Percentiles rank a stretch among this genome's conserved stretches.
Evolutionary conservation across 1,284 basidiomycete species (phyloP).

Genomic region (Amylostereum chailletii): DNA sequence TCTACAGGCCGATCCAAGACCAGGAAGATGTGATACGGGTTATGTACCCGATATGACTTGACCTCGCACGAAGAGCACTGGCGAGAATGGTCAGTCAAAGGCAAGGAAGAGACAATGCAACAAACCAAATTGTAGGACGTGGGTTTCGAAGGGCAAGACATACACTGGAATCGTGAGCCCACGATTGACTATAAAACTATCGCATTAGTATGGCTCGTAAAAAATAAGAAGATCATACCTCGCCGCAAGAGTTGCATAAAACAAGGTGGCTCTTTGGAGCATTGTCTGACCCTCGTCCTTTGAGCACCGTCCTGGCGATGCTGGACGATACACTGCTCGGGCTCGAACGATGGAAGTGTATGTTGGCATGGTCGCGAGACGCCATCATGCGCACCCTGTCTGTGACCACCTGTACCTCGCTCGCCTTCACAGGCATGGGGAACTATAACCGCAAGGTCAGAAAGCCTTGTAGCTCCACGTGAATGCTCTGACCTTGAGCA

Average conservation of each 20-base stretch:
- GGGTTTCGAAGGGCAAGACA: constrained; percentile 61
- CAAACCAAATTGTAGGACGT: constrained; percentile 57
- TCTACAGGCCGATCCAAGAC: constrained; percentile 75
- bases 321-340: constrained; percentile 11
- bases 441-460: constrained; percentile 46
- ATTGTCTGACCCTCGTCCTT: constrained; percentile 14
- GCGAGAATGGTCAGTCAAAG: neutral
- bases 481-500: constrained; percentile 68
- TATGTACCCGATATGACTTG: constrained; percentile 69
- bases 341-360: constrained; percentile 22
- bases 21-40: constrained; percentile 81
- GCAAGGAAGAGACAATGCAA: neutral
- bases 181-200: constrained; percentile 41
- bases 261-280: constrained; percentile 41
- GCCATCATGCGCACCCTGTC: constrained; percentile 60
- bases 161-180: constrained; percentile 71
- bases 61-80: constrained; percentile 77
- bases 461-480: neutral
- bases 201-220: neutral
- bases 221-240: constrained; percentile 30
- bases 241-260: constrained; percentile 33
- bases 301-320: constrained; percentile 15
- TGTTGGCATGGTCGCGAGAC: constrained; percentile 54
- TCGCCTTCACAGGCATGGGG: constrained; percentile 68
- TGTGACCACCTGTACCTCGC: constrained; percentile 64